phyloP scores from a whole-genome alignment of 495 filamentous ascomycete species.

The Xylaria cubensis region DNA sequence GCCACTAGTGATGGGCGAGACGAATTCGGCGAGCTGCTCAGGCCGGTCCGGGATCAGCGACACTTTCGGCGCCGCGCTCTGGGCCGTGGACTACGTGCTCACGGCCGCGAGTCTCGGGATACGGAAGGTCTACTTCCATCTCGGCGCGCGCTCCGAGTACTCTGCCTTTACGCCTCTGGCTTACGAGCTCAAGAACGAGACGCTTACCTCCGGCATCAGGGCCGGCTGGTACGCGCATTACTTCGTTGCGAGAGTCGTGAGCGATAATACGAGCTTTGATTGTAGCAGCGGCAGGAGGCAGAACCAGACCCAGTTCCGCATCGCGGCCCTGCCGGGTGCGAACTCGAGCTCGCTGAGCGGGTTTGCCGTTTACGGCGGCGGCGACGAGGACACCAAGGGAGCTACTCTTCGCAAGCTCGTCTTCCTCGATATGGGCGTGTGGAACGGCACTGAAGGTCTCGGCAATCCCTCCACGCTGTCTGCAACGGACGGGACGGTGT shows the following conservation, averaged over 20 bases:
- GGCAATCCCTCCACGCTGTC: constrained; percentile 37
- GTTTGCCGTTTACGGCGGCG: constrained; percentile 31
- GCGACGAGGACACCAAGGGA: neutral
- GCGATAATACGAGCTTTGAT: neutral
- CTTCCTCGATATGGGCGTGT: constrained; percentile 41
- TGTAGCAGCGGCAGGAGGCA: neutral
- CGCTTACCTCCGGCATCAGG: constrained; percentile 32
- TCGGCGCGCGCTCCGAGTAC: constrained; percentile 44
- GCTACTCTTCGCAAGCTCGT: constrained; percentile 35
- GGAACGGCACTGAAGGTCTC: constrained; percentile 40
- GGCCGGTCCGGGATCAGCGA: constrained; percentile 45
- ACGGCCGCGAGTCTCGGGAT: constrained; percentile 42
- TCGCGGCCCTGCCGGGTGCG: constrained; percentile 36
- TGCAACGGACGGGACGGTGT: constrained; percentile 34
- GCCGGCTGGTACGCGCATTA: constrained; percentile 40
- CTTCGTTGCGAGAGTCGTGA: constrained; percentile 35
- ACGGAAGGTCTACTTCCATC: constrained; percentile 45
- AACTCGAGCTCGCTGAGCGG: constrained; percentile 38
- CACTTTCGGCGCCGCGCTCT: constrained; percentile 47
- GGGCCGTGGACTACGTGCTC: constrained; percentile 48
- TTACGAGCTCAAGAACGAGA: constrained; percentile 38
- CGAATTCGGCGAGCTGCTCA: constrained; percentile 45
- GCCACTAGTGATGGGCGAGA: constrained; percentile 48
- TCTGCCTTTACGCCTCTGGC: constrained; percentile 36
- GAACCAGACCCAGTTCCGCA: constrained; percentile 10